Evolutionary conservation across 768 basidiomycete genomes (phyloP).

Genomic region (Candolleomyces eurysporus): DNA sequence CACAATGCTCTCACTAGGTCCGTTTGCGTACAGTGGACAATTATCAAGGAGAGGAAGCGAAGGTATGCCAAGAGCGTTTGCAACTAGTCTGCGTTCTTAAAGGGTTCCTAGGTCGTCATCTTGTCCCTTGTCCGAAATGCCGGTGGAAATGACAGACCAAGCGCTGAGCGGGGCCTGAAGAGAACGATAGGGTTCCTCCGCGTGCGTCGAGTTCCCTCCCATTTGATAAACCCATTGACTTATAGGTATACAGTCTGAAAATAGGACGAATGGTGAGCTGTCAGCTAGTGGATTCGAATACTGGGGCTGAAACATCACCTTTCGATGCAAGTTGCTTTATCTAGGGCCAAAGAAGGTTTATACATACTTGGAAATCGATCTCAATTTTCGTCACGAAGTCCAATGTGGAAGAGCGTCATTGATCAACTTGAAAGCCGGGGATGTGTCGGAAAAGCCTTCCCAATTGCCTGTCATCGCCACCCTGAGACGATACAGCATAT

Average conservation of each 20-base stretch:
- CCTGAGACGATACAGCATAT: constrained; percentile 39
- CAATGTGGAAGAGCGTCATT: constrained; percentile 58
- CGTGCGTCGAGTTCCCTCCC: constrained; percentile 31
- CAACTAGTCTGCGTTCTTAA: not conserved
- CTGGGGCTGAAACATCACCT: not conserved
- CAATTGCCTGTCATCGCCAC: constrained; percentile 58
- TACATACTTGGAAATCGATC: constrained; percentile 65
- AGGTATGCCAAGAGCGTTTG: constrained; percentile 28
- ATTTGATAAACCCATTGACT: not conserved
- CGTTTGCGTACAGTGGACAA: constrained; percentile 74
- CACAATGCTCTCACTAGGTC: constrained; percentile 38
- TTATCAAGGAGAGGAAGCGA: constrained; percentile 75
- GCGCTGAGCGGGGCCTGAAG: constrained; percentile 28
- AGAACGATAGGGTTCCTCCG: constrained; percentile 70
- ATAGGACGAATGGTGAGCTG: constrained; percentile 52
- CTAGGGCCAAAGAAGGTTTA: constrained; percentile 71
- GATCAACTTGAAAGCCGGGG: constrained; percentile 52
- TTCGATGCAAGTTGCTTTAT: constrained; percentile 54
- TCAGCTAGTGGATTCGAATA: not conserved
- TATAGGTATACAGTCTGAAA: constrained; percentile 43
- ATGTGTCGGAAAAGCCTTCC: constrained; percentile 50
- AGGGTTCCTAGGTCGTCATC: constrained; percentile 52
- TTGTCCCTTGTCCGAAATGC: constrained; percentile 73
- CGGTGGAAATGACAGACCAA: constrained; percentile 37
- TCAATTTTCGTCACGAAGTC: constrained; percentile 38